Evolutionary conservation across 1,139 yeast genomes (phyloP).

Genomic region (Schwanniomyces etchellsii): DNA sequence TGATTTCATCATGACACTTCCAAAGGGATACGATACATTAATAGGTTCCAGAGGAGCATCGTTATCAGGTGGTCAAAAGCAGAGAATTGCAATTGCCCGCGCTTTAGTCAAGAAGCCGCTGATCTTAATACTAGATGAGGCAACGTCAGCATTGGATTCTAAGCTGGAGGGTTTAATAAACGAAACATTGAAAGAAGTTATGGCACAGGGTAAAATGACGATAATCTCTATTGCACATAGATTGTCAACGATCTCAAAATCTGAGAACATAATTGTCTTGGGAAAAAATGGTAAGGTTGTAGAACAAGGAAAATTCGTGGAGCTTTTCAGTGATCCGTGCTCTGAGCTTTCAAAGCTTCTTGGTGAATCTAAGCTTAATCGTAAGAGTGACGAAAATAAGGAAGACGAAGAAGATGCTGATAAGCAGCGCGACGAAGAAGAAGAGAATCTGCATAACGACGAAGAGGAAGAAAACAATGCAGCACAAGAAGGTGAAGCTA

Average conservation of each 20-base stretch:
- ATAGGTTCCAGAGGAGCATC: slow-evolving; percentile 56
- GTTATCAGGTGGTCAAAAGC: slow-evolving; percentile 83
- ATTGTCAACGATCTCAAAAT: slow-evolving; percentile 65
- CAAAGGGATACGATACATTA: slow-evolving; percentile 49
- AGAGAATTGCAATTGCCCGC: slow-evolving; percentile 82
- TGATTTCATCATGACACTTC: slow-evolving; percentile 43
- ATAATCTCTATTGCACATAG: slow-evolving; percentile 92
- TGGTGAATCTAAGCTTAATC: slow-evolving; percentile 29
- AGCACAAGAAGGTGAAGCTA: slow-evolving; percentile 14
- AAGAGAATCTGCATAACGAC: slow-evolving; percentile 8
- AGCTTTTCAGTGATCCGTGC: slow-evolving; percentile 36
- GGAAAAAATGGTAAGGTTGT: slow-evolving; percentile 41
- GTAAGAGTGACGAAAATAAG: slow-evolving; percentile 18
- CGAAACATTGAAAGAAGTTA: slow-evolving; percentile 50
- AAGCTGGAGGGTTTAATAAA: slow-evolving; percentile 66
- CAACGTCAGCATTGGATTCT: slow-evolving; percentile 75
- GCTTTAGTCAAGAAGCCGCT: slow-evolving; percentile 64
- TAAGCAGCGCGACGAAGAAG: slow-evolving; percentile 23
- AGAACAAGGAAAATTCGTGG: slow-evolving; percentile 37
- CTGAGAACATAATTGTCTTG: slow-evolving; percentile 52
- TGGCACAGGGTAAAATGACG: slow-evolving; percentile 58
- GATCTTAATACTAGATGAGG: slow-evolving; percentile 66
- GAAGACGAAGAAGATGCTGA: slow-evolving; percentile 18
- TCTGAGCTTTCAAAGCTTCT: slow-evolving; percentile 41
- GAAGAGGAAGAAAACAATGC: slow-evolving; percentile 3